Conservation (phyloP, 306 rosid species). For the Begonia masoniana region DNA sequence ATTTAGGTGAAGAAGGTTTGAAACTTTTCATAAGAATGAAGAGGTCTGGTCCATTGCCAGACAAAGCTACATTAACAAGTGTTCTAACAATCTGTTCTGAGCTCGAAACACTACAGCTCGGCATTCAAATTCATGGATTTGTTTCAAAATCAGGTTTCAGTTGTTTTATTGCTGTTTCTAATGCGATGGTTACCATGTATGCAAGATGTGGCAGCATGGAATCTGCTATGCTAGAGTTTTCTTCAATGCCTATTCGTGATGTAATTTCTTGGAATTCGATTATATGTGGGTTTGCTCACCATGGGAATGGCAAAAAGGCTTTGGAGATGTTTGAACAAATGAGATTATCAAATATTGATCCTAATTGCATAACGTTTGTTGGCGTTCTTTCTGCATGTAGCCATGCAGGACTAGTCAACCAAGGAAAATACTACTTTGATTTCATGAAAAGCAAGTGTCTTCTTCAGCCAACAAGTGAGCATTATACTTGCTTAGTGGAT, state of each 20-base stretch:
- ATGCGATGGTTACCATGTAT: conserved; percentile 43
- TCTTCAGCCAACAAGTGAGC: conserved; percentile 31
- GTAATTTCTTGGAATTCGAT: conserved; percentile 45
- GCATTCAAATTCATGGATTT: conserved; percentile 31
- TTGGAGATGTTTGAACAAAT: conserved; percentile 31
- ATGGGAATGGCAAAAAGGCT: conserved; percentile 31
- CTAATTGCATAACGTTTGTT: conserved; percentile 36
- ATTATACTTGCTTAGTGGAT: conserved; percentile 40
- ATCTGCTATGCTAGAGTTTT: conserved; percentile 29
- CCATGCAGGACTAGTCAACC: conserved; percentile 34
- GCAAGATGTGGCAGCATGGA: conserved; percentile 45
- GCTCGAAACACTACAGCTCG: conserved; percentile 27
- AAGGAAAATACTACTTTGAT: conserved; percentile 24
- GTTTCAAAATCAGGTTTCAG: conserved; percentile 23
- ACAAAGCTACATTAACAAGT: conserved; percentile 35
- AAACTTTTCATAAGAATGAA: conserved; percentile 35
- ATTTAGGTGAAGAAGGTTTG: conserved; percentile 32
- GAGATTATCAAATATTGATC: conserved; percentile 21
- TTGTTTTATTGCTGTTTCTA: conserved; percentile 26
- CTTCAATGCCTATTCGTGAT: conserved; percentile 25
- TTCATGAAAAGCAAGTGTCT: conserved; percentile 21
- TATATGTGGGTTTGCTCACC: conserved; percentile 36
- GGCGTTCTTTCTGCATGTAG: conserved; percentile 46
- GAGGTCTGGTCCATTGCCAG: conserved; percentile 23
- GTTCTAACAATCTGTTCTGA: conserved; percentile 34